These are phyloP conservation scores for Pseudogymnoascus sp. DNA, from an alignment of 2,329 filamentous ascomycete species.

Conservation along the genomic window DNA sequence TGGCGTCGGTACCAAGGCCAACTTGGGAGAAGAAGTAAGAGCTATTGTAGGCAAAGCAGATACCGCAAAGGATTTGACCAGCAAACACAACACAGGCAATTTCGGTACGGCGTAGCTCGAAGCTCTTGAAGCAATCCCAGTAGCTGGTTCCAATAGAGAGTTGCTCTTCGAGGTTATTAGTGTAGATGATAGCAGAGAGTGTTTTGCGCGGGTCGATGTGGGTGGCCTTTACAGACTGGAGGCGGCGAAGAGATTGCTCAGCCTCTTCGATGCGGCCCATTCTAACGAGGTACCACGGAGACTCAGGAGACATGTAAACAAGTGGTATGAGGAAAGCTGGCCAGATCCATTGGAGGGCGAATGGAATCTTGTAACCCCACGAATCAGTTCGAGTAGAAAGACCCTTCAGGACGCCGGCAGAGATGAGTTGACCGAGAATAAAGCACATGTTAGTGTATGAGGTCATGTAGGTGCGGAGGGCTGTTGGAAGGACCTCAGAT, in stretches of 20 bases:
- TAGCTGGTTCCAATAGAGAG: slow-evolving; percentile 67
- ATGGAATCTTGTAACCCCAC: slow-evolving; percentile 14
- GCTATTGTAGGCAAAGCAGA: slow-evolving; percentile 53
- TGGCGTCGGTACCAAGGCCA: slow-evolving; percentile 38
- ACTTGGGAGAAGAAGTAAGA: slow-evolving; percentile 52
- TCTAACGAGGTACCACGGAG: slow-evolving; percentile 43
- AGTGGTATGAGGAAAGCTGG: slow-evolving; percentile 37
- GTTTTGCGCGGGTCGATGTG: slow-evolving; percentile 27
- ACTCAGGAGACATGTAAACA: slow-evolving; percentile 39
- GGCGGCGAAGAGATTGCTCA: slow-evolving; percentile 24
- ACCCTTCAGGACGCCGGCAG: slow-evolving; percentile 30
- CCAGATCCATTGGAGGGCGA: slow-evolving; percentile 37
- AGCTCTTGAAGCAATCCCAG: slow-evolving; percentile 74
- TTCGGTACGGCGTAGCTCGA: slow-evolving; percentile 70
- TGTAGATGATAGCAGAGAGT: slow-evolving; percentile 47
- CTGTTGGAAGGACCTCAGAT: slow-evolving; percentile 43
- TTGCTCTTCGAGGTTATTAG: slow-evolving; percentile 45
- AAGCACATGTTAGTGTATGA: slow-evolving; percentile 46
- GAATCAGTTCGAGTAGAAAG: neutral
- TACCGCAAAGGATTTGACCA: slow-evolving; percentile 55
- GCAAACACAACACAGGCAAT: slow-evolving; percentile 59
- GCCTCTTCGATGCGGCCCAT: slow-evolving; percentile 37
- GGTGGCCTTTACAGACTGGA: slow-evolving; percentile 49
- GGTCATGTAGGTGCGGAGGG: slow-evolving; percentile 42
- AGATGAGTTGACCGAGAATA: slow-evolving; percentile 40